phyloP scores from a whole-genome alignment of 1,284 basidiomycete genomes.

The Sporisorium reilianum region DNA sequence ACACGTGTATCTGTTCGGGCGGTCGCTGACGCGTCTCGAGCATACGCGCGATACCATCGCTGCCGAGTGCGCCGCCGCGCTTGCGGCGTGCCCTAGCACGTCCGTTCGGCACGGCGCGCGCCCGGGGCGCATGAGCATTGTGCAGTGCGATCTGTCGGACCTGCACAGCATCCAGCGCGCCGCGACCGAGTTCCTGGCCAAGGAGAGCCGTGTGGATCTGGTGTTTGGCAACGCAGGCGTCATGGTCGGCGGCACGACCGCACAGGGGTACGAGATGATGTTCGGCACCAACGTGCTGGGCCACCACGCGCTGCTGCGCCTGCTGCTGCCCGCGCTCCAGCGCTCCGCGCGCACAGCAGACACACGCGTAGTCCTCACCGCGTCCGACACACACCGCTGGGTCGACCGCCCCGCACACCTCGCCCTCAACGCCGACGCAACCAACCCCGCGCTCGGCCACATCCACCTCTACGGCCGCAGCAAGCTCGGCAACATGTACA shows the following conservation, averaged over 20 bases:
- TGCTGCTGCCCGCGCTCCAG: constrained; percentile 43
- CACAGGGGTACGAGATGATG: constrained; percentile 58
- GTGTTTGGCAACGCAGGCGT: constrained; percentile 57
- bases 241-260: constrained; percentile 31
- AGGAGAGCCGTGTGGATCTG: constrained; percentile 47
- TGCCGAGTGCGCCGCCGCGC: constrained; percentile 11
- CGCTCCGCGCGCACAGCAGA: constrained; percentile 21
- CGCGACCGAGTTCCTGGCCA: constrained; percentile 22
- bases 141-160: constrained; percentile 51
- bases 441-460: constrained; percentile 9
- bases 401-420: constrained; percentile 24
- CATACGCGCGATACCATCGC: constrained; percentile 9
- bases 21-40: constrained; percentile 14
- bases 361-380: constrained; percentile 48
- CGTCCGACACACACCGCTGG: constrained; percentile 44
- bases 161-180: constrained; percentile 43
- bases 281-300: constrained; percentile 56
- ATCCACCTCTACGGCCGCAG: constrained; percentile 48
- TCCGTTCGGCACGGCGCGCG: background rate
- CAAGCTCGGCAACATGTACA: constrained; percentile 54
- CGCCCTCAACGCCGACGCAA: constrained; percentile 6
- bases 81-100: background rate
- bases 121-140: constrained; percentile 29
- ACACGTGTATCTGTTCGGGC: constrained; percentile 58
- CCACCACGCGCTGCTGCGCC: constrained; percentile 50